Evolutionary conservation across 768 basidiomycete species (phyloP), one percentile per base, ranked within the genome.

Genomic region (Termitomyces sp.): DNA sequence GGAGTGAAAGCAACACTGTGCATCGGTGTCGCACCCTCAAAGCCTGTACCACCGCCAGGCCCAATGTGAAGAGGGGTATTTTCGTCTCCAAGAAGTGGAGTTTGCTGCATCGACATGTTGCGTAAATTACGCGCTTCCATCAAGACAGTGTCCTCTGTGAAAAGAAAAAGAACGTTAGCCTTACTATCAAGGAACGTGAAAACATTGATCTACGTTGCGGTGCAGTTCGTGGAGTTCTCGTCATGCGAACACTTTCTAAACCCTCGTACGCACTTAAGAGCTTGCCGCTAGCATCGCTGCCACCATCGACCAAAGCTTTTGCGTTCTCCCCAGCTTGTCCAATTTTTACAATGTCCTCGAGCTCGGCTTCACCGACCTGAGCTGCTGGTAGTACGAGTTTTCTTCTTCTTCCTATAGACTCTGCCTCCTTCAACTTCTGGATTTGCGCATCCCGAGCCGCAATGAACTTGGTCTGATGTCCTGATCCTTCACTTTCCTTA

Each of bases 291-390:
- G 93, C 90, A 62, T 92, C 92, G 53, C 83, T 88, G 7, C 90
- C 92, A 26, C 87, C 87, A 20, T 79, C 83, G 10, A 94, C 94
- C 63, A 98, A 67, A 4, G 89, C 84, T 68, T 94, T 88, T 18
- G 96, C 91, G 64, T 83, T 88, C 74, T 96, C 94, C 3, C 93
- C 88, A 0, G 90, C 89, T 68, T 91, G 86, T 0, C 97, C 97
- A 66, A 98, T 98, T 77, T 98, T 99, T 62, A 97, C 96, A 60
- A 99, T 98, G 62, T 98, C 94, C 74, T 98, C 97, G 51, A 99
- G 73, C 71, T 99, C 97, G 3, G 80, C 73, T 73, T 99, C 97
- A 9, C 93, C 91, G 16, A 99, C 97, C 65, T 99, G 97, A 6
- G 96, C 92, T 26, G 76, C 73, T 0, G 97, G 97, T 14, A 99